Evolutionary conservation across 139 green algal genomes (phyloP).

Genomic region (Desmodesmus armatus): DNA sequence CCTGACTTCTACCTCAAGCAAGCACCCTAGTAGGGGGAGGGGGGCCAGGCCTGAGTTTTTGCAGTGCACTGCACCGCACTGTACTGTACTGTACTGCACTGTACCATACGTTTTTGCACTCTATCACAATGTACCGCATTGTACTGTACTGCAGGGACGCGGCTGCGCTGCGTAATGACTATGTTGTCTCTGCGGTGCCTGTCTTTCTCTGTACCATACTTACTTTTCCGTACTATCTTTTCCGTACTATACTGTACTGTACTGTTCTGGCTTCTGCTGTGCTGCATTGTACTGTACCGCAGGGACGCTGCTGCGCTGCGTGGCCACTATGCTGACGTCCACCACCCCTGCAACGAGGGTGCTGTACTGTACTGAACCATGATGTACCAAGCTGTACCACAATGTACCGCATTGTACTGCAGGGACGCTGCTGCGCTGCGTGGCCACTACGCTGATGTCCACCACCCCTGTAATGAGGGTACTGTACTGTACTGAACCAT

Average conservation of each 20-base stretch:
- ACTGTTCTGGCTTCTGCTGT: no score
- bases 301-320: slow-evolving; percentile 28
- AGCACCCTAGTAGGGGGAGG: not conserved
- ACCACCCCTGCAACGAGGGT: slow-evolving; percentile 68
- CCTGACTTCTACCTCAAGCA: slow-evolving; percentile 59
- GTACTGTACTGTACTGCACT: no score
- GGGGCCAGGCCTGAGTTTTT: no score
- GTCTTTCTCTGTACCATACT: no score
- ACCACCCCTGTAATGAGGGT: slow-evolving; percentile 71
- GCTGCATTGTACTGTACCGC: no score
- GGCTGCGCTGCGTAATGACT: slow-evolving; percentile 18
- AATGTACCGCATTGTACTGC: not conserved
- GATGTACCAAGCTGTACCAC: no score
- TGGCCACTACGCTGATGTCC: slow-evolving; percentile 41
- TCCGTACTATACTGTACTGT: no score
- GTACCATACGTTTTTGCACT: no score
- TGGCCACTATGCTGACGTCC: slow-evolving; percentile 36
- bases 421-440: slow-evolving; percentile 36
- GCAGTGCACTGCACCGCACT: no score
- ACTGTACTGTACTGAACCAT: no score
- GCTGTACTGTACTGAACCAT: no score
- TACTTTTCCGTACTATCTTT: slow-evolving; percentile 66
- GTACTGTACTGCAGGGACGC: slow-evolving; percentile 32
- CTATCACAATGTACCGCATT: no score
- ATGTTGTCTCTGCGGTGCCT: not conserved